Percentiles rank a stretch among this genome's conserved stretches.
phyloP scores from a whole-genome alignment of 163 green algal species.

The Coccomyxa subellipsoidea region DNA sequence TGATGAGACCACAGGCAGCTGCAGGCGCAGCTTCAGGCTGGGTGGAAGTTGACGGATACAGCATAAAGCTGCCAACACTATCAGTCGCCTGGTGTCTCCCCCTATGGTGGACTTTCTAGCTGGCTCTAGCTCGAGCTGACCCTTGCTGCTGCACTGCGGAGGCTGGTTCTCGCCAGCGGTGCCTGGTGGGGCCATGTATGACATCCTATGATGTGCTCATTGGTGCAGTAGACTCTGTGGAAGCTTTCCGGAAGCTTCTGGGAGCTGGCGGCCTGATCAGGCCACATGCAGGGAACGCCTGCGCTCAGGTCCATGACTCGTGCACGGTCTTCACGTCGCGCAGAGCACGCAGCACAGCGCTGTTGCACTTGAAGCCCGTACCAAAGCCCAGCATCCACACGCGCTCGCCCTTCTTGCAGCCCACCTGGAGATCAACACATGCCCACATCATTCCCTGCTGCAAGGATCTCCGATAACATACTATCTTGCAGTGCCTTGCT shows the following conservation, averaged over 20 bases:
- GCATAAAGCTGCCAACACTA: background rate
- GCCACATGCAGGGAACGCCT: background rate
- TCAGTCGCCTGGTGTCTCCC: background rate
- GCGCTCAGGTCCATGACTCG: conserved; percentile 8
- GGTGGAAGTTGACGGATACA: too few species aligned
- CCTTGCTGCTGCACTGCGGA: background rate
- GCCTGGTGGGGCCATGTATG: too few species aligned
- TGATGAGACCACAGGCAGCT: background rate
- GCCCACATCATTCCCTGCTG: too few species aligned
- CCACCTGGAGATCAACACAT: too few species aligned
- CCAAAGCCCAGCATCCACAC: conserved; percentile 78
- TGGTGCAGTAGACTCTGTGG: too few species aligned
- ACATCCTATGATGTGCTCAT: too few species aligned
- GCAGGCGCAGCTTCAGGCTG: background rate
- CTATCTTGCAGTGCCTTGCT: too few species aligned
- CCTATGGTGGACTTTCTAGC: background rate
- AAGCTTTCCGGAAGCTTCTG: too few species aligned
- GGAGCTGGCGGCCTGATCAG: background rate
- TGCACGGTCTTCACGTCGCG: conserved; percentile 29
- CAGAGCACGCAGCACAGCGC: conserved; percentile 69
- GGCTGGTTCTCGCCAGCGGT: too few species aligned
- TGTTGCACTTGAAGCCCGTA: conserved; percentile 93
- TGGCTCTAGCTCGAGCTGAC: background rate
- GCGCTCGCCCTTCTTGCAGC: conserved; percentile 19
- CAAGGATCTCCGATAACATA: too few species aligned